These are phyloP conservation scores for Candida easanensis DNA, from an alignment of 805 yeast genomes.

Conservation along the genomic window DNA sequence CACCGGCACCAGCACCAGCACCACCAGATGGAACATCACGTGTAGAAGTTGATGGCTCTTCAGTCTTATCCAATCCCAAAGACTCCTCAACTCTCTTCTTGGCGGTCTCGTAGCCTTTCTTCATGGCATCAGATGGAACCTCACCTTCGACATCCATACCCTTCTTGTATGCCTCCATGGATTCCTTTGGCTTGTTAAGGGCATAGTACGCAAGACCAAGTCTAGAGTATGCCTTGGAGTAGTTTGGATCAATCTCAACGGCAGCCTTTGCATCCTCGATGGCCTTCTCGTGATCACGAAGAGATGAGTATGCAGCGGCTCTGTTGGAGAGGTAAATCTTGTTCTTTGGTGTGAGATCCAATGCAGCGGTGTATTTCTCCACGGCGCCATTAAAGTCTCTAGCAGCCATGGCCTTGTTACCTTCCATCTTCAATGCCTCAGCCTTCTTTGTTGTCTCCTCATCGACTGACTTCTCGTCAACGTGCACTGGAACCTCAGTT, in stretches of 20 bases:
- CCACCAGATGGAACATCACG: conserved; percentile 16
- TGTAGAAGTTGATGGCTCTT: conserved; percentile 25
- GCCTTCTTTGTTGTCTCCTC: conserved; percentile 67
- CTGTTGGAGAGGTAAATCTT: conserved; percentile 89
- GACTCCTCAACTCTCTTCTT: conserved; percentile 83
- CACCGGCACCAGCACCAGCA: conserved; percentile 30
- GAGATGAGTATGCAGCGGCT: conserved; percentile 92
- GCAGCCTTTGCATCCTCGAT: conserved; percentile 82
- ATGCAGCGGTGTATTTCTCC: conserved; percentile 76
- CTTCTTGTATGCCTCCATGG: conserved; percentile 84
- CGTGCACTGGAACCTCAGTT: conserved; percentile 35
- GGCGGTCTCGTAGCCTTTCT: conserved; percentile 90
- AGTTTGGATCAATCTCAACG: conserved; percentile 69
- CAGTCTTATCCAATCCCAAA: conserved; percentile 32
- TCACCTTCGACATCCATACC: conserved; percentile 90
- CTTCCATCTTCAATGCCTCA: conserved; percentile 80
- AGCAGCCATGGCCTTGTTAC: conserved; percentile 84
- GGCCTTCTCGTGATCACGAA: conserved; percentile 72
- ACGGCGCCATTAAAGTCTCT: conserved; percentile 71
- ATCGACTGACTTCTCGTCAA: conserved; percentile 37
- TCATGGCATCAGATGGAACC: conserved; percentile 82
- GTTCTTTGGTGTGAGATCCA: conserved; percentile 63
- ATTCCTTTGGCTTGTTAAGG: conserved; percentile 86
- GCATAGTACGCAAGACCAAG: conserved; percentile 93
- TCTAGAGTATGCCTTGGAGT: conserved; percentile 92